Conservation (phyloP, 1,284 basidiomycete species). For the Leccinum solheimii region DNA sequence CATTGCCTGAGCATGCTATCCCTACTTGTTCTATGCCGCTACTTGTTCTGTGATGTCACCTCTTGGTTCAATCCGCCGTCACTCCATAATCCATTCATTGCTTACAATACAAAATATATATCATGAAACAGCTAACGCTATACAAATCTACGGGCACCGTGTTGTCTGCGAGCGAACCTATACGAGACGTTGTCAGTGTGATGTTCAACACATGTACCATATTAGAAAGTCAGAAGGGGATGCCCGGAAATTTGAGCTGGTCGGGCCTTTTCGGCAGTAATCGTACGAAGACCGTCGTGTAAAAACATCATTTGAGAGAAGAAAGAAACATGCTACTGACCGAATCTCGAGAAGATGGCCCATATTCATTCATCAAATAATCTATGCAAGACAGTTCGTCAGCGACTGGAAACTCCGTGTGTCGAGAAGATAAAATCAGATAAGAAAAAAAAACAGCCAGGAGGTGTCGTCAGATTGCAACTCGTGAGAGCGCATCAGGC, state of each 20-base stretch:
- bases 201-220: conserved; percentile 9
- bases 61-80: neutral
- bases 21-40: neutral
- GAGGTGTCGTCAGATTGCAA: conserved; percentile 62
- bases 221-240: conserved; percentile 56
- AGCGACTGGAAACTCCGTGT: neutral
- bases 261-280: conserved; percentile 80
- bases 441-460: conserved; percentile 56
- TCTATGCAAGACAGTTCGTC: conserved; percentile 3
- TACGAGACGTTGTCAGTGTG: neutral
- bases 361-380: neutral
- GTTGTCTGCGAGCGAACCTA: neutral
- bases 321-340: neutral
- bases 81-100: neutral
- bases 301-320: conserved; percentile 51
- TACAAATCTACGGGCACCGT: neutral
- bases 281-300: conserved; percentile 85
- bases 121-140: neutral
- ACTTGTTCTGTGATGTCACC: neutral
- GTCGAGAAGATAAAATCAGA: conserved; percentile 16
- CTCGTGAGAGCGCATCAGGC: conserved; percentile 56
- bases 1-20: conserved; percentile 17
- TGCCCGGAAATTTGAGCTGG: conserved; percentile 81
- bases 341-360: neutral
- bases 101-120: neutral